Evolutionary conservation across 2,329 filamentous ascomycete species (phyloP), one percentile per base, ranked within the genome.

Genomic region (Calonectria ilicicola): DNA sequence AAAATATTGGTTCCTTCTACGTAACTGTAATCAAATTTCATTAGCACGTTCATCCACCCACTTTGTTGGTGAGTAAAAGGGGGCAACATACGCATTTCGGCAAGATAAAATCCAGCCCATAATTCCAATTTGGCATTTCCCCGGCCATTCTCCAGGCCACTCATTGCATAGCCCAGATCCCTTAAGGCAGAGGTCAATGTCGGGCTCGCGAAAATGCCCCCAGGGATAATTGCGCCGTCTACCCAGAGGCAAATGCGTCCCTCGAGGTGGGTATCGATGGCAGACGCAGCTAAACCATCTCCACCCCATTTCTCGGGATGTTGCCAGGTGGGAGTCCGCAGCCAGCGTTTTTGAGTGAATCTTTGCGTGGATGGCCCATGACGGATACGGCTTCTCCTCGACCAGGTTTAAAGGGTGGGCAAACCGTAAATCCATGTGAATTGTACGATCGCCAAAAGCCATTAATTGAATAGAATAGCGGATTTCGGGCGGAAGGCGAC

Each of bases 81-180:
- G 15, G 19, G 2, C 9, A 15, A 72, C 77, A 62, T 64, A 79
- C 77, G 81, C 80, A 40, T 78, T 76, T 51, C 76, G 78, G 47
- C 81, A 81, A 7, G 75, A 66, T 26, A 81, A 56, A 21, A 82
- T 65, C 81, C 80, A 82, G 19, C 80, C 81, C 75, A 81, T 78
- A 27, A 77, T 75, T 5, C 81, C 81, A n/a, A 82, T 70, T 42
- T 74, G 70, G 65, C 74, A 77, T 17, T 73, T 72, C 7, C 17
- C 51, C 9, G 74, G 70, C 72, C 69, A 77, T 35, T 65, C 47
- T 19, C 74, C 75, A 10, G 74, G 74, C 72, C 69, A 77, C 26
- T 73, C 60, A 19, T 67, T 72, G 17, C 74, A 75, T 47, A 60
- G 29, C 1, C 72, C 72, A 26, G 65, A 56, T 8, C 74, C 74